Evolutionary conservation across 2,329 filamentous ascomycete species (phyloP).

Genomic region (Aspergillus texensis): DNA sequence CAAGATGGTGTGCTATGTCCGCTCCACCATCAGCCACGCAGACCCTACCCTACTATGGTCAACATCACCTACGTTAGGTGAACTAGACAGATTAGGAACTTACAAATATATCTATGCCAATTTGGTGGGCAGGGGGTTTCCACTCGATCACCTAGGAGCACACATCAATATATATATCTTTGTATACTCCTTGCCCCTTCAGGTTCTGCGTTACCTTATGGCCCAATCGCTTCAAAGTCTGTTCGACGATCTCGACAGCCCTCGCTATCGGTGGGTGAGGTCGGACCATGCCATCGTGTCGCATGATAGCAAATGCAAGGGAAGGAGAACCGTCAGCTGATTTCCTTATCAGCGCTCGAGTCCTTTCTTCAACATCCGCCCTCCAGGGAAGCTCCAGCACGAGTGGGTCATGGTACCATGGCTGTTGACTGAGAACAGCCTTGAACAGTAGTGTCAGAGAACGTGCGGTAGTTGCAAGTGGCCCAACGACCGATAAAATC

Average conservation of each 20-base stretch:
- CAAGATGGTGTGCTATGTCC: slow-evolving; percentile 55
- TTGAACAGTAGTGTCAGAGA: slow-evolving; percentile 60
- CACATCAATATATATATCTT: slow-evolving; percentile 14
- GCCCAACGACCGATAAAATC: slow-evolving; percentile 65
- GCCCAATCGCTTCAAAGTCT: slow-evolving; percentile 54
- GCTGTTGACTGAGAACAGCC: slow-evolving; percentile 58
- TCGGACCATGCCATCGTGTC: slow-evolving; percentile 53
- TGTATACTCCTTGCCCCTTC: background rate
- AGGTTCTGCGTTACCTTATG: slow-evolving; percentile 44
- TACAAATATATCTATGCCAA: slow-evolving; percentile 45
- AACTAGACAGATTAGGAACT: slow-evolving; percentile 17
- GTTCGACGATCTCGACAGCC: slow-evolving; percentile 55
- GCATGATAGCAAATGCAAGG: slow-evolving; percentile 59
- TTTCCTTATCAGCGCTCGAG: slow-evolving; percentile 42
- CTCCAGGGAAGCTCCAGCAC: slow-evolving; percentile 69
- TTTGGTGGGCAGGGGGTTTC: slow-evolving; percentile 56
- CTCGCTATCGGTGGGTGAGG: slow-evolving; percentile 62
- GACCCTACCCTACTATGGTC: slow-evolving; percentile 23
- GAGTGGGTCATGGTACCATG: slow-evolving; percentile 69
- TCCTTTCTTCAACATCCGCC: slow-evolving; percentile 43
- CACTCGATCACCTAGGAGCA: slow-evolving; percentile 55
- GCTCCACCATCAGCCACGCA: slow-evolving; percentile 51
- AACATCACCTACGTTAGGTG: slow-evolving; percentile 6
- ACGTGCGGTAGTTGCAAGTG: slow-evolving; percentile 59
- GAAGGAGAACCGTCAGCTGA: slow-evolving; percentile 33